These are phyloP conservation scores for Penicillium goetzii DNA, from an alignment of 495 filamentous ascomycete species.

Conservation along the genomic window DNA sequence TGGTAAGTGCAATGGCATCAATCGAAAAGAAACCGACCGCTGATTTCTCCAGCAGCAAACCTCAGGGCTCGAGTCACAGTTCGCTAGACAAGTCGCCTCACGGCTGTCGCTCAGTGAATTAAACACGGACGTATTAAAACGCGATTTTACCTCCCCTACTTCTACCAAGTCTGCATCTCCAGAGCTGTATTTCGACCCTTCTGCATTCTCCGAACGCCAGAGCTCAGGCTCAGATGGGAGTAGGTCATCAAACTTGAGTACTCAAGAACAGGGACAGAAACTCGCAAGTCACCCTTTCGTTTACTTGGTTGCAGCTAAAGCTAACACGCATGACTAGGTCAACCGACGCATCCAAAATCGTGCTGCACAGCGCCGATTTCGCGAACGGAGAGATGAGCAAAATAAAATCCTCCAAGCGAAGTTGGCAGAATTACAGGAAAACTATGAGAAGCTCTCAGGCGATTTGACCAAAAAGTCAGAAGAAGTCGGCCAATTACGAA, in stretches of 20 bases:
- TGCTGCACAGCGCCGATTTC: slow-evolving; percentile 3
- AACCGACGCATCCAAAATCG: slow-evolving; percentile 7
- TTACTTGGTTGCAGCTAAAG: not conserved
- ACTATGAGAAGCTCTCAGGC: not conserved
- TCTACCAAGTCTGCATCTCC: not conserved
- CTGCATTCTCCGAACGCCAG: not conserved
- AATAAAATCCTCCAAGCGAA: not conserved
- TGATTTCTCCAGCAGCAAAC: not conserved
- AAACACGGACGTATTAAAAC: not conserved
- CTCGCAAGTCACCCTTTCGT: not conserved
- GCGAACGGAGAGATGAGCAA: slow-evolving; percentile 1
- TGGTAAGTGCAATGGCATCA: not conserved
- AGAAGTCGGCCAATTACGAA: not conserved
- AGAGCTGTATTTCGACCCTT: not conserved
- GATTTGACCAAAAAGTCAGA: not conserved
- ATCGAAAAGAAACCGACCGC: not conserved
- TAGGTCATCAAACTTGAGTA: not conserved
- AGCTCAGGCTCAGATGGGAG: not conserved
- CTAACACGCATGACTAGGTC: not conserved
- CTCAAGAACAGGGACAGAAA: not conserved
- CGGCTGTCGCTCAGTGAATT: not conserved
- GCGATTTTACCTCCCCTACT: not conserved
- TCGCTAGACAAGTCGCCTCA: not conserved
- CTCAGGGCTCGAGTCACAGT: not conserved
- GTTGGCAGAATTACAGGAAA: not conserved